Base-by-base conservation (phyloP, 352 stramenopile genomes). In the Elongisporangium undulatum region DNA sequence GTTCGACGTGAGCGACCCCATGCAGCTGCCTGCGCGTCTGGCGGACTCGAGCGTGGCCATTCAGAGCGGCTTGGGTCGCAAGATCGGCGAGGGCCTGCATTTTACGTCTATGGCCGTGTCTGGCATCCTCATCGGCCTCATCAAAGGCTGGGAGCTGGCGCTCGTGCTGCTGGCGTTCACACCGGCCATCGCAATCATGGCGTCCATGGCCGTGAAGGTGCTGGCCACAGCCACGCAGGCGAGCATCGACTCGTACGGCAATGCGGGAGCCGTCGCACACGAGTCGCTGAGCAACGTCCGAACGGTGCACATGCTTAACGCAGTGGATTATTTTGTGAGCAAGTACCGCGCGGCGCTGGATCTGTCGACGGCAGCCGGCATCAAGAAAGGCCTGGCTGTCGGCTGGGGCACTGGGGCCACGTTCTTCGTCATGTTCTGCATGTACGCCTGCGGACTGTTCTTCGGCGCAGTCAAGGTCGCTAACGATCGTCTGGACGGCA, bases 401-500 rank as follows among this genome's bases (percentile, higher is more conserved):
- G 75, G 79, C 9, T 72, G 72, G 58, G 82, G 80, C 3, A 90
- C 72, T 5, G 79, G 78, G 5, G 24, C 86, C 16, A 89, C 90
- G 69, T 90, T 90, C 49, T 70, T 85, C 49, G 74, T 71, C 3
- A 67, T 84, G 1, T 85, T 87, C 58, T 85, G 78, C 59, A 87
- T 79, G n/a, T 95, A 95, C 62, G 83, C 77, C 13, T 62, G 75
- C 3, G 86, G 86, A 4, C 84, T 95, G 74, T 93, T 77, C 70
- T 94, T 90, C 51, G 85, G 86, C 13, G 80, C 84, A 2, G 62
- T 87, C 4, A 74, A 85, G 66, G 69, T 92, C 16, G 70, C 72
- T 4, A 77, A 87, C 56, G 83, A 91, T 50, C 73, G 83, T 34
- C 61, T 87, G 10, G 67, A 64, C 12, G 66, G 65, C 1, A 68